Percentiles rank a stretch among this genome's conserved stretches.
Evolutionary conservation across 2,329 filamentous ascomycete species (phyloP).

Genomic region (Colletotrichum sp.): DNA sequence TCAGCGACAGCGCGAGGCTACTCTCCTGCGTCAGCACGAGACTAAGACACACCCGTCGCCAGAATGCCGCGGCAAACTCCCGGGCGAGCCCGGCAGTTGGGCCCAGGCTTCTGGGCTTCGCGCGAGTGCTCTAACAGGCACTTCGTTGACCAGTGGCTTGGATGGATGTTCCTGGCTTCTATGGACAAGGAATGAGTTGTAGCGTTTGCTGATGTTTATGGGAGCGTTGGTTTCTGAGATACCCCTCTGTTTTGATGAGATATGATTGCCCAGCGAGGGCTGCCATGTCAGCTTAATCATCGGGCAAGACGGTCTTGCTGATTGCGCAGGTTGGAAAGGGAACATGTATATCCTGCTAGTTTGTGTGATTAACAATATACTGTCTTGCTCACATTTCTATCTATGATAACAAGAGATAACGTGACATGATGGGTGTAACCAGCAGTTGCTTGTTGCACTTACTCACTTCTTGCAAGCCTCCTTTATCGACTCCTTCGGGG

Average conservation of each 20-base stretch:
- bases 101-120: background rate
- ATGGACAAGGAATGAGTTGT: background rate
- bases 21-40: conserved; percentile 17
- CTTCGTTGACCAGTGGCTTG: background rate
- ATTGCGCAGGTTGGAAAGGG: background rate
- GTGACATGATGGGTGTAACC: background rate
- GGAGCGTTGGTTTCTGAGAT: conserved; percentile 25
- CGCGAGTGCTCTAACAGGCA: conserved; percentile 2
- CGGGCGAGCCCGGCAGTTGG: background rate
- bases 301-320: background rate
- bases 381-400: background rate
- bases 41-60: conserved; percentile 7
- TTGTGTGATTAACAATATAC: background rate
- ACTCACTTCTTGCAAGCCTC: background rate
- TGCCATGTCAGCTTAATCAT: conserved; percentile 13
- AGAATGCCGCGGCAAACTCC: background rate
- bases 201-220: conserved; percentile 2
- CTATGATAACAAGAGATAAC: background rate
- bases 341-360: background rate
- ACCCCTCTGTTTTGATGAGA: conserved; percentile 24
- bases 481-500: background rate
- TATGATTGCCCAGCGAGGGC: background rate
- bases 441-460: background rate
- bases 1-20: conserved; percentile 11
- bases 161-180: background rate